phyloP scores from a whole-genome alignment of 2,329 filamentous ascomycete genomes.

The Sarocladiaceae sp. region DNA sequence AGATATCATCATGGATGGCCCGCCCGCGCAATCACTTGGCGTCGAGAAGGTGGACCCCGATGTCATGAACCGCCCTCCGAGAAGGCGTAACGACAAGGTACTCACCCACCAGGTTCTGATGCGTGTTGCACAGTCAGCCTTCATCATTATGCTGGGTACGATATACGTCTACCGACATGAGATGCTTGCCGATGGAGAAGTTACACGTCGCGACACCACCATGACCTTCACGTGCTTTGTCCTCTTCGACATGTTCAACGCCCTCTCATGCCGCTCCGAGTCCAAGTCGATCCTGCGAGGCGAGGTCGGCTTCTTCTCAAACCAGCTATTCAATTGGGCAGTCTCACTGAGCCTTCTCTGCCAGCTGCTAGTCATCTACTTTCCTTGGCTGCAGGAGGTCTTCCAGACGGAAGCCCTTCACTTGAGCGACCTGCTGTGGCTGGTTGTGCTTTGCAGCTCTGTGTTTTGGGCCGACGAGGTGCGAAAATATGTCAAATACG shows the following conservation, averaged over 20 bases:
- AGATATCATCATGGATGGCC: slow-evolving; percentile 99
- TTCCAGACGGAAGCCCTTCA: slow-evolving; percentile 91
- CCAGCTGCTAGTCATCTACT: slow-evolving; percentile 87
- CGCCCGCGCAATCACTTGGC: slow-evolving; percentile 91
- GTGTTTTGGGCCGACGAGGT: slow-evolving; percentile 95
- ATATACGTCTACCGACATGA: slow-evolving; percentile 87
- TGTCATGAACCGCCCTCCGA: slow-evolving; percentile 84
- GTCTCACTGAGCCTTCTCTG: slow-evolving; percentile 79
- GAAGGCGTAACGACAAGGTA: slow-evolving; percentile 80
- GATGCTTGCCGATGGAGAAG: slow-evolving; percentile 75
- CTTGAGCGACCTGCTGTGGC: slow-evolving; percentile 63
- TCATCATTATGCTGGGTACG: slow-evolving; percentile 88
- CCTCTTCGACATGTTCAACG: slow-evolving; percentile 99
- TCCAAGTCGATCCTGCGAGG: slow-evolving; percentile 82
- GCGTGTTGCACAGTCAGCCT: slow-evolving; percentile 79
- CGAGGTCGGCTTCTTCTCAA: slow-evolving; percentile 76
- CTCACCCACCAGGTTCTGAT: slow-evolving; percentile 78
- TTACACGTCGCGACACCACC: slow-evolving; percentile 91
- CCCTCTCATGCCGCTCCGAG: slow-evolving; percentile 85
- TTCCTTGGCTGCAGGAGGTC: slow-evolving; percentile 85
- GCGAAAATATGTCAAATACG: slow-evolving; percentile 69
- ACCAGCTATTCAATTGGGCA: slow-evolving; percentile 94
- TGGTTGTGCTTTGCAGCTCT: slow-evolving; percentile 72
- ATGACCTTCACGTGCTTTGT: slow-evolving; percentile 99
- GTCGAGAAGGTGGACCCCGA: slow-evolving; percentile 92